Percentiles rank a stretch among this genome's conserved stretches.
phyloP scores from a whole-genome alignment of 441 rosid species.

The Croton setiger region DNA sequence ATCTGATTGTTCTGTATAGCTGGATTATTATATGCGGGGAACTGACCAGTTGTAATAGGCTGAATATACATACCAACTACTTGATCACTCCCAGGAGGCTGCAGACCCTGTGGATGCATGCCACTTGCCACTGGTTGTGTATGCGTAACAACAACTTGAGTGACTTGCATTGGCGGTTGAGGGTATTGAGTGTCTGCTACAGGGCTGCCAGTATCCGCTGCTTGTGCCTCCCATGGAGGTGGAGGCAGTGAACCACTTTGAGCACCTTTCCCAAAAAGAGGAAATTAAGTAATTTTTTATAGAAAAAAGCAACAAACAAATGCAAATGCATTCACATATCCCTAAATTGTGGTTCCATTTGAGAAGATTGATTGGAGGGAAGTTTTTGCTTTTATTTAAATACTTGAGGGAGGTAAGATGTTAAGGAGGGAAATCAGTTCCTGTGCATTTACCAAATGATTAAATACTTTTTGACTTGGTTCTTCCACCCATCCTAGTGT shows the following conservation, averaged over 20 bases:
- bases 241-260: constrained; percentile 74
- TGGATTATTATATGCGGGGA: constrained; percentile 31
- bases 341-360: too few species aligned
- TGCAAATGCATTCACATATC: neutral
- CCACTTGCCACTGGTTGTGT: constrained; percentile 48
- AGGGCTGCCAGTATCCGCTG: constrained; percentile 50
- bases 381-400: too few species aligned
- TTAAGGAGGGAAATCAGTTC: neutral
- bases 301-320: neutral
- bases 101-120: constrained; percentile 45
- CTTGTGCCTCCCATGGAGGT: constrained; percentile 97
- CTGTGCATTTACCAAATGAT: neutral
- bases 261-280: constrained; percentile 52
- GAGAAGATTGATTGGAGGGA: too few species aligned
- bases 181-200: constrained; percentile 60
- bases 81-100: constrained; percentile 40
- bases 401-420: neutral
- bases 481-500: neutral
- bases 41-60: constrained; percentile 39
- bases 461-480: neutral
- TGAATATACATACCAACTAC: constrained; percentile 66
- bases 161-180: constrained; percentile 50
- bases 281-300: constrained; percentile 10
- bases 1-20: constrained; percentile 36
- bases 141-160: constrained; percentile 49